These are phyloP conservation scores for Clitoria ternatea DNA, from an alignment of 306 rosid species.

Conservation along the genomic window DNA sequence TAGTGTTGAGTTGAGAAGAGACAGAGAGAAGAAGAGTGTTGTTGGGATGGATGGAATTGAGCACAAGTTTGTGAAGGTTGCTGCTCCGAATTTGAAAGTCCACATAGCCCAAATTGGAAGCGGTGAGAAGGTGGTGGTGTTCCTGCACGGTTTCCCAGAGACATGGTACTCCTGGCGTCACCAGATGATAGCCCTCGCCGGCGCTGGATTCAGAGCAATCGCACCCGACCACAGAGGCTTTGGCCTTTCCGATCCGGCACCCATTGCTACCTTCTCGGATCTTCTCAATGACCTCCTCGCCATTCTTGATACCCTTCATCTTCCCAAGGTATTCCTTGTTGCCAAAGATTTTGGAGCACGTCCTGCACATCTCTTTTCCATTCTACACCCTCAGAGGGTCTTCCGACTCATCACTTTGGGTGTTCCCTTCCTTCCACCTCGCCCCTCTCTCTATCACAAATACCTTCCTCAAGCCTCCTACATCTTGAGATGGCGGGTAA, in stretches of 20 bases:
- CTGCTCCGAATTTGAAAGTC: not conserved
- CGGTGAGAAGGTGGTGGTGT: slow-evolving; percentile 43
- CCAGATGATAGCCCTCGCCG: slow-evolving; percentile 69
- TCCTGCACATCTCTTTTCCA: slow-evolving; percentile 50
- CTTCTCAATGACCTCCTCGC: slow-evolving; percentile 48
- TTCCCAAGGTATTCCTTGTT: slow-evolving; percentile 63
- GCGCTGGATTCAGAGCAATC: slow-evolving; percentile 65
- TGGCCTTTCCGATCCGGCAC: slow-evolving; percentile 67
- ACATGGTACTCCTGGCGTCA: slow-evolving; percentile 96
- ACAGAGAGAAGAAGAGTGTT: no score
- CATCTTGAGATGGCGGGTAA: slow-evolving; percentile 69
- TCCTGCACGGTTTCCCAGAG: slow-evolving; percentile 82
- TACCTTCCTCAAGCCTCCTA: slow-evolving; percentile 72
- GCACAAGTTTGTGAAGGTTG: not conserved
- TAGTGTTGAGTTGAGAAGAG: no score
- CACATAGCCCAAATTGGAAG: not conserved
- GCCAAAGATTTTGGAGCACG: slow-evolving; percentile 75
- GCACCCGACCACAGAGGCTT: slow-evolving; percentile 69
- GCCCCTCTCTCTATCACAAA: slow-evolving; percentile 12
- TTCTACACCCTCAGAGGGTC: slow-evolving; percentile 63
- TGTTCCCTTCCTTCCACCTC: slow-evolving; percentile 50
- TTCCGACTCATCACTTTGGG: slow-evolving; percentile 74
- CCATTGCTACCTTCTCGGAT: slow-evolving; percentile 31
- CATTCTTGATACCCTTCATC: slow-evolving; percentile 43
- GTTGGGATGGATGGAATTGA: not conserved